Evolutionary conservation across 2,329 filamentous ascomycete species (phyloP).

Genomic region (Colletotrichum sp.): DNA sequence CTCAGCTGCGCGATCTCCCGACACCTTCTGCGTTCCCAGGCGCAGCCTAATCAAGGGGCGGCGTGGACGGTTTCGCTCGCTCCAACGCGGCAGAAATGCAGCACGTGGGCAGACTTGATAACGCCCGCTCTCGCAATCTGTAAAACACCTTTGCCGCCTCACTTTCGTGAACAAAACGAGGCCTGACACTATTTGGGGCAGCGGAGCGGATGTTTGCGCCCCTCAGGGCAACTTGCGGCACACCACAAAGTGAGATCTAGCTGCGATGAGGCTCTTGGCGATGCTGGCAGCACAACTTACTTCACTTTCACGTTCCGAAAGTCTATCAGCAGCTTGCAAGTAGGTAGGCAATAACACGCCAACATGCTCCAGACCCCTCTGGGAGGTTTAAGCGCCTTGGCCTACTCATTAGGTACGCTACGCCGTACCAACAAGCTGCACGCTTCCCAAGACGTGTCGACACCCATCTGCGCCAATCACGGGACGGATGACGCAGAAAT

Average conservation of each 20-base stretch:
- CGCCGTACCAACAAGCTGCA: neutral
- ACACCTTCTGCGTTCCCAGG: neutral
- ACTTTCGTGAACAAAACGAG: neutral
- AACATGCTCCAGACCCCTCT: neutral
- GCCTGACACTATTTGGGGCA: neutral
- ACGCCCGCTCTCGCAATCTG: neutral
- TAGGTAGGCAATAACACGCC: neutral
- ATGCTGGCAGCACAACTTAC: neutral
- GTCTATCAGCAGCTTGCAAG: neutral
- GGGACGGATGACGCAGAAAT: slow-evolving; percentile 9
- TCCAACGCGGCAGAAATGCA: neutral
- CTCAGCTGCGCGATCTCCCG: neutral
- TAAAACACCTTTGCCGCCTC: neutral
- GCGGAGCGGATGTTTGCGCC: neutral
- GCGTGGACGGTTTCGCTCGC: neutral
- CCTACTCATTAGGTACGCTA: neutral
- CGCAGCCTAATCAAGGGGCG: neutral
- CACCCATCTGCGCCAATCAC: slow-evolving; percentile 1
- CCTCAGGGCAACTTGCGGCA: neutral
- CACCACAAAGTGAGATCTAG: neutral
- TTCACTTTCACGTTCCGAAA: neutral
- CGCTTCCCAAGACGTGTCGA: neutral
- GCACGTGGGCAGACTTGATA: neutral
- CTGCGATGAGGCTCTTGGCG: slow-evolving; percentile 6
- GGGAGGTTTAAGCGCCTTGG: neutral